Base-by-base conservation (phyloP, 2,329 filamentous ascomycete genomes). In the Diaporthe velutina region DNA sequence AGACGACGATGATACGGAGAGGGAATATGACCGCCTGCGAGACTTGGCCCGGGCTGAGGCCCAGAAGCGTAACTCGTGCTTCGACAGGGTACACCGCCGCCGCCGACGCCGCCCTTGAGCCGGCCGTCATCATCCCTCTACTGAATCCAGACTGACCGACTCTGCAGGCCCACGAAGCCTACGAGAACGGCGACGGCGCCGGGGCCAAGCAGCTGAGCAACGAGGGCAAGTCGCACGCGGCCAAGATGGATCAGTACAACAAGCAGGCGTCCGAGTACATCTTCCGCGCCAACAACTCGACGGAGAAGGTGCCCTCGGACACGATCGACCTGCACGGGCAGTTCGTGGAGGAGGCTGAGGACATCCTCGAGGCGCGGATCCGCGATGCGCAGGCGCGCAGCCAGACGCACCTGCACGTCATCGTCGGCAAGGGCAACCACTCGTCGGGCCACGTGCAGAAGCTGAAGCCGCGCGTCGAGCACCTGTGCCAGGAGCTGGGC, bases 341-440 rank as follows among this genome's bases (percentile, higher is more conserved):
- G 81, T 98, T 93, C 80, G 96, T 98, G 75, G 95, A 98, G 82
- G 97, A 98, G 86, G 97, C 97, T 7, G 95, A 98, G 86, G 91
- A 95, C 77, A 97, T 98, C 74, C 87, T 98, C 30, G 94, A 96
- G 85, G 89, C 94, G 84, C 90, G 97, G 78, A 98, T 99, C 81
- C 90, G 91, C 78, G 92, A 94, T 78, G 95, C 95, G 74, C 91
- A 91, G 82, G 83, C 89, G 71, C 89, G 91, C 48, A 94, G 94
- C 0, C 93, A 98, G 85, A 91, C 87, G 28, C 95, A 98, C 85
- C 86, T 99, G 73, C 95, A 98, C 85, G 96, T 98, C 54, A 98
- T 99, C 80, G 96, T 98, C 40, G 97, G 97, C 80, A 98, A 96
- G 84, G 97, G 97, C 4, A 97, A 97, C 83, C 97, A 99, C 85